These are phyloP conservation scores for Fagopyrum esculentum DNA, from an alignment of 148 eudicot genomes.

Conservation along the genomic window DNA sequence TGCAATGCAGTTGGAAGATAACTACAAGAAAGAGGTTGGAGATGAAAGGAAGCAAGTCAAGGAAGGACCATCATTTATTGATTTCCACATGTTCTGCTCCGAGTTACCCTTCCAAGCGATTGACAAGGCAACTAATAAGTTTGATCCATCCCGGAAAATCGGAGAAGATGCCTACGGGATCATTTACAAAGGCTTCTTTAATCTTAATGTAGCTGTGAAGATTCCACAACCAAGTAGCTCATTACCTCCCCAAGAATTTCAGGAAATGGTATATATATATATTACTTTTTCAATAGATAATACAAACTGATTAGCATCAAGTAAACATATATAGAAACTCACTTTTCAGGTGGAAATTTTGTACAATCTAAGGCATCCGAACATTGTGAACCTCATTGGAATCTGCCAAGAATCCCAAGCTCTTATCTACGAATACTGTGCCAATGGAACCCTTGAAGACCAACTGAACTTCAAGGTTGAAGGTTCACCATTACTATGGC, in stretches of 20 bases:
- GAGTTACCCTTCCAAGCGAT: conserved; percentile 61
- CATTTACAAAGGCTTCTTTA: conserved; percentile 55
- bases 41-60: conserved; percentile 34
- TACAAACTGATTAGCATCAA: background rate
- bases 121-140: conserved; percentile 53
- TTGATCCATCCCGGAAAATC: conserved; percentile 55
- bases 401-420: conserved; percentile 67
- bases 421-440: conserved; percentile 66
- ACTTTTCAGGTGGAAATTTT: conserved; percentile 50
- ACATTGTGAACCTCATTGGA: conserved; percentile 64
- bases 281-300: background rate
- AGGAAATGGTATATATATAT: conserved; percentile 56
- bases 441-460: conserved; percentile 75
- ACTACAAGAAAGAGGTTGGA: conserved; percentile 65
- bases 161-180: conserved; percentile 81
- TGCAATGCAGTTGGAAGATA: conserved; percentile 52
- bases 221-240: conserved; percentile 42
- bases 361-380: conserved; percentile 74
- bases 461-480: conserved; percentile 33
- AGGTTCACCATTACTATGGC: conserved; percentile 54
- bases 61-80: conserved; percentile 27
- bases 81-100: conserved; percentile 33
- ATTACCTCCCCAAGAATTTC: conserved; percentile 63
- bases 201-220: conserved; percentile 73
- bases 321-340: background rate